Evolutionary conservation across 352 stramenopile genomes (phyloP), one percentile per base, ranked within the genome.

Genomic region (Phytopythium chamaehyphon): DNA sequence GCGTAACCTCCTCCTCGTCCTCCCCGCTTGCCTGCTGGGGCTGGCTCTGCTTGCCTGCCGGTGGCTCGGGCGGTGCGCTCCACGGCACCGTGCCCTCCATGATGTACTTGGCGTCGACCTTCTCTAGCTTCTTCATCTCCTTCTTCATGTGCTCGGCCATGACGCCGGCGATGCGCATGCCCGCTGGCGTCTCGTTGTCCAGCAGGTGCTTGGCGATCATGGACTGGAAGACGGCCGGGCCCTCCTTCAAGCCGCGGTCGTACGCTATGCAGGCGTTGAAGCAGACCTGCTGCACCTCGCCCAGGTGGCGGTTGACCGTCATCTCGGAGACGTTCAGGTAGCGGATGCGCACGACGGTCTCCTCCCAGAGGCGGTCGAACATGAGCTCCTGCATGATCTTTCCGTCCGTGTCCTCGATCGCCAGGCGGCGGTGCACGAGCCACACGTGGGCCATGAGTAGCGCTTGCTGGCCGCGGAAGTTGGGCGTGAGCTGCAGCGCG

Each of bases 301-400:
- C 87, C 26, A 99, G 64, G 61, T 98, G 93, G 73, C 98, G 98
- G 75, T 98, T 98, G 22, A 98, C 91, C 2, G 92, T 96, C 23
- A 98, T 65, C 69, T 98, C 95, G 23, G 90, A 93, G 19, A 98
- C 90, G 48, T 97, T 89, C 61, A 90, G 66, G 46, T 82, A 83
- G 15, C 96, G 89, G 56, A 99, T 98, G 19, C 96, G 87, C 57
- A 95, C 79, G 16, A 83, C 71, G 0, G 93, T 98, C 64, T 98
- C 94, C 55, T 98, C 92, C 96, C 95, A 98, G 18, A 98, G 82
- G 18, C 94, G 90, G 60, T 98, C 93, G 69, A 99, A 99, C 49
- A 98, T 71, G 63, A 97, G 80, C 69, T 98, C 94, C 69, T 98
- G 84, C 69, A 96, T 81, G 47, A 93, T 48, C 64, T 90, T 90